A percentile compares a stretch with the other conserved stretches of the same genome.
phyloP scores from a whole-genome alignment of 2,329 filamentous ascomycete genomes.

The Colletotrichum tabaci region DNA sequence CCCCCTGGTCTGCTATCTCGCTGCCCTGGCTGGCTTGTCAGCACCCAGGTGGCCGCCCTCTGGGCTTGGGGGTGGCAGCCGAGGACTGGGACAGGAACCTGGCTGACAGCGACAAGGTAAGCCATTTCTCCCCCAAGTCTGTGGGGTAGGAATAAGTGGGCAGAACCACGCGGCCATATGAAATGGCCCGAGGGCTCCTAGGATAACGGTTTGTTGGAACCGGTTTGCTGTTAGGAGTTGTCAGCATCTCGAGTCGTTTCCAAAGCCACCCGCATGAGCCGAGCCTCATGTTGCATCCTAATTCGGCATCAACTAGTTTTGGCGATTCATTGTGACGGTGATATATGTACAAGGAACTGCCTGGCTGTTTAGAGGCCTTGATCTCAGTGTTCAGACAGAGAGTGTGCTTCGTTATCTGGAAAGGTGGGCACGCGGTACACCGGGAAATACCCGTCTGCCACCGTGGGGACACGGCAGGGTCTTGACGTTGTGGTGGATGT shows the following conservation, averaged over 20 bases:
- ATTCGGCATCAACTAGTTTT: neutral
- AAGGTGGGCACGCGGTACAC: neutral
- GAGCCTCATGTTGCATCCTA: neutral
- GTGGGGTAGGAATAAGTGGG: conserved; percentile 34
- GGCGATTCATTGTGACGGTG: neutral
- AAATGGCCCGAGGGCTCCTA: conserved; percentile 18
- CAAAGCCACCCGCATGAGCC: neutral
- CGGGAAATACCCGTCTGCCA: neutral
- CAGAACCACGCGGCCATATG: conserved; percentile 28
- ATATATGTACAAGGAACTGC: neutral
- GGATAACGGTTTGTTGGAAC: conserved; percentile 9
- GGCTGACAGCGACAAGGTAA: conserved; percentile 38
- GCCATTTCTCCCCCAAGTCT: conserved; percentile 27
- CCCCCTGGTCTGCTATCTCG: neutral
- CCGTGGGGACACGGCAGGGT: conserved; percentile 9
- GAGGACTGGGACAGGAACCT: conserved; percentile 34
- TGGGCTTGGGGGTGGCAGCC: conserved; percentile 13
- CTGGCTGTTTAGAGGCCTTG: neutral
- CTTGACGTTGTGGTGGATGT: conserved; percentile 1
- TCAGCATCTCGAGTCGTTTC: neutral
- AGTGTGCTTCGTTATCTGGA: neutral
- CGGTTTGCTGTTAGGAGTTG: neutral
- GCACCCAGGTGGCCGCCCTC: conserved; percentile 16
- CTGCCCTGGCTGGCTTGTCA: conserved; percentile 16
- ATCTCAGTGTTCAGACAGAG: neutral